Percentiles rank a stretch among this genome's conserved stretches.
Conservation (phyloP, 2,329 filamentous ascomycete genomes). For the Chaetoscypha palmicola region DNA sequence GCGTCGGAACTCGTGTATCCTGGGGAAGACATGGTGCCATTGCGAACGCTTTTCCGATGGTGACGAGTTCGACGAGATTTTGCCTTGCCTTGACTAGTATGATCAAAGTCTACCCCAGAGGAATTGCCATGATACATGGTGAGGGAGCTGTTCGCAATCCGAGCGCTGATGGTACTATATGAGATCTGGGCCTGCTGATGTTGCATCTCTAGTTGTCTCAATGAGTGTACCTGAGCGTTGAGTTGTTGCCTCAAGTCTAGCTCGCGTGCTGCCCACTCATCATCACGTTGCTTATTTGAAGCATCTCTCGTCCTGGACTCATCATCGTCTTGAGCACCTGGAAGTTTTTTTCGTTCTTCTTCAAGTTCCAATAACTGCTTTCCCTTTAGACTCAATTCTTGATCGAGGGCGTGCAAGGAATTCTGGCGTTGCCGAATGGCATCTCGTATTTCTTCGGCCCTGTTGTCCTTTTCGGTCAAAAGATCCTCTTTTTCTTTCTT, state of each 20-base stretch:
- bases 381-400: slow-evolving; percentile 66
- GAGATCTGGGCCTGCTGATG: slow-evolving; percentile 16
- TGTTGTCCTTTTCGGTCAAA: slow-evolving; percentile 44
- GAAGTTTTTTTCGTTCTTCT: slow-evolving; percentile 57
- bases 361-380: slow-evolving; percentile 67
- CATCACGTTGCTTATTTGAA: slow-evolving; percentile 25
- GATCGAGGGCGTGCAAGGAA: slow-evolving; percentile 49
- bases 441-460: slow-evolving; percentile 45
- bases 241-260: slow-evolving; percentile 21
- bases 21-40: slow-evolving; percentile 31
- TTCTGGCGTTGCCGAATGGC: slow-evolving; percentile 57
- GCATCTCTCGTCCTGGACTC: slow-evolving; percentile 26
- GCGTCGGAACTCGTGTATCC: slow-evolving; percentile 29
- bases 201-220: slow-evolving; percentile 24
- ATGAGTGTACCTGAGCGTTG: slow-evolving; percentile 15
- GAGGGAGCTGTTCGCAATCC: slow-evolving; percentile 24
- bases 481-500: slow-evolving; percentile 46
- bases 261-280: slow-evolving; percentile 29
- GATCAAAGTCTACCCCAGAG: slow-evolving; percentile 31
- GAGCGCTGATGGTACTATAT: slow-evolving; percentile 14
- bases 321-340: slow-evolving; percentile 54
- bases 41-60: slow-evolving; percentile 34
- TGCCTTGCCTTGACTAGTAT: slow-evolving; percentile 24
- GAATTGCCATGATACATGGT: slow-evolving; percentile 30
- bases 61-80: slow-evolving; percentile 34